A percentile compares a stretch with the other conserved stretches of the same genome.
Conservation (phyloP, 2,329 filamentous ascomycete species). For the Calonectria pseudoreteaudii region DNA sequence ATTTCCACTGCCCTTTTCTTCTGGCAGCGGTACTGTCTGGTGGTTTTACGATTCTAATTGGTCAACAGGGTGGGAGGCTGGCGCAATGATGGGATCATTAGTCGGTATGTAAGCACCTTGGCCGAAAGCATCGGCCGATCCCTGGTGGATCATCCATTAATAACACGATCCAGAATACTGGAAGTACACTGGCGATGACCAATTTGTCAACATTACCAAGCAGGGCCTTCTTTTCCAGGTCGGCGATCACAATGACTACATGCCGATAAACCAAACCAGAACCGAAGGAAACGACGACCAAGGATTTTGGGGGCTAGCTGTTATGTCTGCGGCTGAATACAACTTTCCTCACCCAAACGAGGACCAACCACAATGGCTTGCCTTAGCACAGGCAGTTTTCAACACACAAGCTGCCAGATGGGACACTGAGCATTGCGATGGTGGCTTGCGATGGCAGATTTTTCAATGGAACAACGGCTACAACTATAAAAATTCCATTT, state of each 20-base stretch:
- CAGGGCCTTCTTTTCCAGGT: constrained; percentile 81
- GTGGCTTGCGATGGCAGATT: constrained; percentile 87
- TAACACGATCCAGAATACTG: constrained; percentile 72
- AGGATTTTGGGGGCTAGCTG: constrained; percentile 78
- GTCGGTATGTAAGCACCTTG: constrained; percentile 51
- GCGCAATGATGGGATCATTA: constrained; percentile 77
- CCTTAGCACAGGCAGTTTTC: constrained; percentile 83
- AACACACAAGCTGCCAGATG: constrained; percentile 81
- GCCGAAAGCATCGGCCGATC: not conserved
- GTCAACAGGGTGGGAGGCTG: constrained; percentile 75
- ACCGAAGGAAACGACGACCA: constrained; percentile 82
- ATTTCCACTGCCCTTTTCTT: not conserved
- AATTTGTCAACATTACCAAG: constrained; percentile 76
- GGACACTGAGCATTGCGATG: constrained; percentile 76
- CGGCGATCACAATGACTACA: constrained; percentile 79
- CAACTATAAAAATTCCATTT: constrained; percentile 79
- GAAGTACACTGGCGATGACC: constrained; percentile 81
- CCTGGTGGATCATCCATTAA: not conserved
- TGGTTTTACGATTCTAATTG: constrained; percentile 12
- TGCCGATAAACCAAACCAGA: constrained; percentile 78
- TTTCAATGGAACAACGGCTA: constrained; percentile 86
- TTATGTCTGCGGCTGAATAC: constrained; percentile 77
- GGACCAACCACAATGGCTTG: constrained; percentile 73
- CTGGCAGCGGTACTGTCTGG: not conserved
- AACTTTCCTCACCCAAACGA: constrained; percentile 71